Percentiles rank a stretch among this genome's conserved stretches.
These are phyloP conservation scores for Tylopilus plumbeoviolaceoides DNA, from an alignment of 768 basidiomycete genomes.

Conservation along the genomic window DNA sequence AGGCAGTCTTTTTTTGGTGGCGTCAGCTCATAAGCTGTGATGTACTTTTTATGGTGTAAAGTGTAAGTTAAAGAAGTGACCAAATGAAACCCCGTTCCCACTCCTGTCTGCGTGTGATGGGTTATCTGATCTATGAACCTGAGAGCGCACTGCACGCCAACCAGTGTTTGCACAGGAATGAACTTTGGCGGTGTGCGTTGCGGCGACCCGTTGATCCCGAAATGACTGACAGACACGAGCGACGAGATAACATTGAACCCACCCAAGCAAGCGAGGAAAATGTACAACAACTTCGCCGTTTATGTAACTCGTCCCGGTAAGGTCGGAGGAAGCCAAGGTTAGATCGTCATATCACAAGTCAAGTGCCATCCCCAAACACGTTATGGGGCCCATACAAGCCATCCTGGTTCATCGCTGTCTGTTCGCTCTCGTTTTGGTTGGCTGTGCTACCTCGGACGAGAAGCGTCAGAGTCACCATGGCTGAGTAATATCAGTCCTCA, in stretches of 20 bases:
- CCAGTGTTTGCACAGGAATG: conserved; percentile 15
- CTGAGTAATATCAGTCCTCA: conserved; percentile 2
- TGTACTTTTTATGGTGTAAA: neutral
- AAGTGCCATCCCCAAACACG: conserved; percentile 10
- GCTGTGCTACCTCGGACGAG: conserved; percentile 1
- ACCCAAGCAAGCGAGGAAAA: neutral
- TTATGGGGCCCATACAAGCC: conserved; percentile 1
- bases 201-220: conserved; percentile 7
- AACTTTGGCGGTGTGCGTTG: neutral
- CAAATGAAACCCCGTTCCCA: conserved; percentile 12
- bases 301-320: conserved; percentile 4
- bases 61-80: conserved; percentile 17
- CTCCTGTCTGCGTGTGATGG: neutral
- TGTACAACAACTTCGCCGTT: too few species aligned
- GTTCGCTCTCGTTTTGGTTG: conserved; percentile 7
- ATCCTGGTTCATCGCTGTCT: conserved; percentile 8
- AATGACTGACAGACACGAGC: conserved; percentile 24
- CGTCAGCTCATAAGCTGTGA: neutral
- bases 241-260: conserved; percentile 10
- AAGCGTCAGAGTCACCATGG: neutral
- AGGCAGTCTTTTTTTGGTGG: neutral
- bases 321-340: neutral
- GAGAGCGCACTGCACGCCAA: conserved; percentile 1
- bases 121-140: conserved; percentile 2
- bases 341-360: neutral